Conservation (phyloP, 176 grass and related monocot species). For the Calamus simplicifolius region DNA sequence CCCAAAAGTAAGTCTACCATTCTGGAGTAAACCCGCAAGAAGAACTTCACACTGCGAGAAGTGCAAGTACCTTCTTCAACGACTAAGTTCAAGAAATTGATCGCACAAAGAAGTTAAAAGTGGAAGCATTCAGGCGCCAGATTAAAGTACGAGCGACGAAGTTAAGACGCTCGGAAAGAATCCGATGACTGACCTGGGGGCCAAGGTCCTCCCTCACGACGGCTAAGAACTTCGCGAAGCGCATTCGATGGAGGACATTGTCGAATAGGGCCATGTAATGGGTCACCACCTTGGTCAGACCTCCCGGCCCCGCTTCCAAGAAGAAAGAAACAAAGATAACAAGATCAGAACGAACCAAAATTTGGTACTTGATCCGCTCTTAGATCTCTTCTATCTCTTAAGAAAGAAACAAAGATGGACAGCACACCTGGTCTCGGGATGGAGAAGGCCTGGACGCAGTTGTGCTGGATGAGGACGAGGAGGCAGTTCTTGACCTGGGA, state of each 20-base stretch:
- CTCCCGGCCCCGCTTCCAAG: constrained; percentile 22
- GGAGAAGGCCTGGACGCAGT: constrained; percentile 72
- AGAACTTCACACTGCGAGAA: constrained; percentile 62
- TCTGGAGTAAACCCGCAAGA: constrained; percentile 68
- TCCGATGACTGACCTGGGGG: constrained; percentile 9
- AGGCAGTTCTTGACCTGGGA: constrained; percentile 71
- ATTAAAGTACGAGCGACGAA: too few relatives aligned
- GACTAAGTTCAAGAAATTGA: too few relatives aligned
- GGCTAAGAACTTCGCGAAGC: constrained; percentile 74
- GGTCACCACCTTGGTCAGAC: constrained; percentile 29
- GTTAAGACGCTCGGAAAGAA: too few relatives aligned
- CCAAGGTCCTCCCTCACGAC: constrained; percentile 43
- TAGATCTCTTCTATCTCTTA: too few relatives aligned
- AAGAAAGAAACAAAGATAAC: constrained; percentile 7
- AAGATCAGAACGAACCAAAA: too few relatives aligned
- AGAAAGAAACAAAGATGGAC: too few relatives aligned
- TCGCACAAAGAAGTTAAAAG: too few relatives aligned
- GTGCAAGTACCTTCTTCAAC: too few relatives aligned
- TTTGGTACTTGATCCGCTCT: too few relatives aligned
- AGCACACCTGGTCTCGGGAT: constrained; percentile 22
- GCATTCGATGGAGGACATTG: constrained; percentile 57
- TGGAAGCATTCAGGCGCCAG: too few relatives aligned
- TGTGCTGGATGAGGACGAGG: constrained; percentile 87
- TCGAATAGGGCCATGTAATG: constrained; percentile 63
- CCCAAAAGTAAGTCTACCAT: constrained; percentile 90